These are phyloP conservation scores for Colletotrichum camelliae DNA, from an alignment of 2,329 filamentous ascomycete species.

Conservation along the genomic window DNA sequence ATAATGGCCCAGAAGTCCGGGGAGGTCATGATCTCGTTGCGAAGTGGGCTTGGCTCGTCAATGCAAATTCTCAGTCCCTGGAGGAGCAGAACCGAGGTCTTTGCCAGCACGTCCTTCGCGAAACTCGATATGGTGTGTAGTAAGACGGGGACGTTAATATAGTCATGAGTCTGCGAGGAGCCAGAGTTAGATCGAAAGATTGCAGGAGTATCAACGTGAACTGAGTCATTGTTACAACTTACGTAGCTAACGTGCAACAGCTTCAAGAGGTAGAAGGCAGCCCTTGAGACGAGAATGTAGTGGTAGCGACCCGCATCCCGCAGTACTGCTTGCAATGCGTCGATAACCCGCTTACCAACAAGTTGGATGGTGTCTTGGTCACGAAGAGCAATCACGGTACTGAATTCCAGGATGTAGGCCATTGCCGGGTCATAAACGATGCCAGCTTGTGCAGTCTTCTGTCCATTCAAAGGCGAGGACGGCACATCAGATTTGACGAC, in stretches of 20 bases:
- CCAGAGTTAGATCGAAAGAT: constrained; percentile 23
- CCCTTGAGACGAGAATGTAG: constrained; percentile 80
- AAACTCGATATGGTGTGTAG: constrained; percentile 92
- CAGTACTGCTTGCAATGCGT: constrained; percentile 80
- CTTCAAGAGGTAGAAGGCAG: constrained; percentile 85
- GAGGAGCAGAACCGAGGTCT: constrained; percentile 76
- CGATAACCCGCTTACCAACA: constrained; percentile 81
- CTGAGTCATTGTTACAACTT: constrained; percentile 40
- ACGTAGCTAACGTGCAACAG: constrained; percentile 86
- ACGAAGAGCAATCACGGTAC: constrained; percentile 80
- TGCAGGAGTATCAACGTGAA: constrained; percentile 21
- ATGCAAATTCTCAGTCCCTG: constrained; percentile 84
- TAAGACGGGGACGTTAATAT: constrained; percentile 88
- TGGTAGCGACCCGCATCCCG: constrained; percentile 82
- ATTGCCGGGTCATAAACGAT: constrained; percentile 83
- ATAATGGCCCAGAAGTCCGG: constrained; percentile 97
- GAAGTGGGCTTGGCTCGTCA: constrained; percentile 75
- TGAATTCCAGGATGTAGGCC: constrained; percentile 90
- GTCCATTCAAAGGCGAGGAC: constrained; percentile 64
- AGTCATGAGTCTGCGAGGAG: constrained; percentile 75
- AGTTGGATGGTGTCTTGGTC: constrained; percentile 74
- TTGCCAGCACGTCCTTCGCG: constrained; percentile 76
- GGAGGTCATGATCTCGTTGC: constrained; percentile 93
- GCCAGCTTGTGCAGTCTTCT: constrained; percentile 56
- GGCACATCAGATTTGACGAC: constrained; percentile 84